Conservation (phyloP, 352 stramenopile species). For the Pythium periplocum region DNA sequence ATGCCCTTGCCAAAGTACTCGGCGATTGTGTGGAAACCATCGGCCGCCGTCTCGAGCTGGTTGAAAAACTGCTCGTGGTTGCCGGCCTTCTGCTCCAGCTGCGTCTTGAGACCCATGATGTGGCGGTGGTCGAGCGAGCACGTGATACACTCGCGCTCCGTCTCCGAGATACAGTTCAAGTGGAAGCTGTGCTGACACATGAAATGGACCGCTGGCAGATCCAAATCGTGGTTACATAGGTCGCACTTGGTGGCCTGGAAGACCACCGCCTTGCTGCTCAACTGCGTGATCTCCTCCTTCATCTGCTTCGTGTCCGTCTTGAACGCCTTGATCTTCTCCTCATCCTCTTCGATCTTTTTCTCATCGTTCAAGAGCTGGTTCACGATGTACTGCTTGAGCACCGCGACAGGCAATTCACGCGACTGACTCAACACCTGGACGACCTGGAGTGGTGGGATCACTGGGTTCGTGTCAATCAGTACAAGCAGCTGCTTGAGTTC, state of each 20-base stretch:
- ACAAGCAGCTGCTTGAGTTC: slow-evolving; percentile 74
- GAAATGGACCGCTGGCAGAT: slow-evolving; percentile 89
- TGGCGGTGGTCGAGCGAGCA: slow-evolving; percentile 84
- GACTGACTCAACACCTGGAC: slow-evolving; percentile 84
- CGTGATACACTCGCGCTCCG: slow-evolving; percentile 84
- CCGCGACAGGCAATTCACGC: slow-evolving; percentile 69
- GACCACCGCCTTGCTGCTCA: slow-evolving; percentile 82
- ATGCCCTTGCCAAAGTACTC: slow-evolving; percentile 93
- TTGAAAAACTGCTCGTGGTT: slow-evolving; percentile 94
- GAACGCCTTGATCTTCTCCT: slow-evolving; percentile 85
- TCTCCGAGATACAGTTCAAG: slow-evolving; percentile 88
- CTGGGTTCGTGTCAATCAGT: slow-evolving; percentile 73
- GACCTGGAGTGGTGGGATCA: slow-evolving; percentile 81
- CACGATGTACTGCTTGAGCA: slow-evolving; percentile 85
- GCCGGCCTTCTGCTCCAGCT: slow-evolving; percentile 80
- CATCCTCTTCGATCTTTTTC: slow-evolving; percentile 79
- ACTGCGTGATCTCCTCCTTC: slow-evolving; percentile 82
- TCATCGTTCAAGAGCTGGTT: slow-evolving; percentile 76
- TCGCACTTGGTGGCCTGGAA: slow-evolving; percentile 91
- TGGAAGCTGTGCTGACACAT: slow-evolving; percentile 90
- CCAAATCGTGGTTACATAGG: slow-evolving; percentile 84
- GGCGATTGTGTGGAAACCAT: slow-evolving; percentile 87
- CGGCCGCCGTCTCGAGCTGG: slow-evolving; percentile 82
- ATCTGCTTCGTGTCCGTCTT: slow-evolving; percentile 87
- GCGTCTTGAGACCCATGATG: slow-evolving; percentile 81